Percentiles rank a stretch among this genome's conserved stretches.
These are phyloP conservation scores for Saccharomycopsis oosterbeekiorum DNA, from an alignment of 805 yeast species.

Conservation along the genomic window DNA sequence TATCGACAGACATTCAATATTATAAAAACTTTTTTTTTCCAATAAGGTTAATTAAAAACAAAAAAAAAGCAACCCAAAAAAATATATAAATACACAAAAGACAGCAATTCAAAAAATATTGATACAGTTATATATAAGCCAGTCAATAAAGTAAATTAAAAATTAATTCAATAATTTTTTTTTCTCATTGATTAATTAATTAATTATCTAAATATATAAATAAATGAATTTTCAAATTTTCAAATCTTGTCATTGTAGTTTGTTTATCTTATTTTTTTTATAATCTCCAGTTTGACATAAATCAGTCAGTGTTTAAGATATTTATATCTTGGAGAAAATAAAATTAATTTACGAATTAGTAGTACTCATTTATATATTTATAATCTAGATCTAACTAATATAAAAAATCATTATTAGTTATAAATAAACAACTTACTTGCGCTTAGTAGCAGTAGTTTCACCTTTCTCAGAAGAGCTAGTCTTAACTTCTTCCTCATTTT, in stretches of 20 bases:
- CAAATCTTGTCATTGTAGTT: background rate
- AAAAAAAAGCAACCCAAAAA: background rate
- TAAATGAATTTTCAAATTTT: background rate
- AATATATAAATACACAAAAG: background rate
- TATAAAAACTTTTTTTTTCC: background rate
- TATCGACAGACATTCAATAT: background rate
- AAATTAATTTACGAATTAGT: too few relatives aligned
- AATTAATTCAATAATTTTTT: background rate
- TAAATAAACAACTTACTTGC: background rate
- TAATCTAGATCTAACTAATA: too few relatives aligned
- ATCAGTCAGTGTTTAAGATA: too few relatives aligned
- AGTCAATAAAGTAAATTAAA: background rate
- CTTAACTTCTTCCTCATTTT: background rate
- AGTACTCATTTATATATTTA: too few relatives aligned
- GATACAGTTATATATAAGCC: background rate
- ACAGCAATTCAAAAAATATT: conserved; percentile 1
- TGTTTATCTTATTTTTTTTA: background rate
- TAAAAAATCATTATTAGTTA: background rate
- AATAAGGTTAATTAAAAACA: background rate
- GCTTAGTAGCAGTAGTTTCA: conserved; percentile 16
- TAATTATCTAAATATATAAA: background rate
- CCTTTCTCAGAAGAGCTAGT: conserved; percentile 11
- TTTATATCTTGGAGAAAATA: too few relatives aligned
- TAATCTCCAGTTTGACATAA: too few relatives aligned
- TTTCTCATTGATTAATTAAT: background rate